phyloP scores from a whole-genome alignment of 2,329 filamentous ascomycete genomes.

The Epichloe typhina region DNA sequence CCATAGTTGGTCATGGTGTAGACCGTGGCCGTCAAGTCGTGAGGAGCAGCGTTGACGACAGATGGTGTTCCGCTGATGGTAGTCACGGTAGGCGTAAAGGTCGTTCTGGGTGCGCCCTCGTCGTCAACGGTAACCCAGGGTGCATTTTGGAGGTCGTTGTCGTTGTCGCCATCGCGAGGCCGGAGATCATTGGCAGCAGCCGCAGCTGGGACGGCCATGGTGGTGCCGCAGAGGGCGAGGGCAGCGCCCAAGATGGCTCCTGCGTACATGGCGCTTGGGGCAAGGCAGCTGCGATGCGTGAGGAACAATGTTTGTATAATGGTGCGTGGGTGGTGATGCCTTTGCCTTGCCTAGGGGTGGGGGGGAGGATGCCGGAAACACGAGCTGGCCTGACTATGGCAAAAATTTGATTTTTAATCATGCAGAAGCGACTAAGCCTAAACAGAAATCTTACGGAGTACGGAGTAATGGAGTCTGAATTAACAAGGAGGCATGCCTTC shows the following conservation, averaged over 20 bases:
- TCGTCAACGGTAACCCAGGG: conserved; percentile 40
- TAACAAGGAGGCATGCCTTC: too few species aligned
- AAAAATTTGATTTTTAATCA: too few species aligned
- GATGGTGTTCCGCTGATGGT: conserved; percentile 32
- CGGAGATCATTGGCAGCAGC: conserved; percentile 10
- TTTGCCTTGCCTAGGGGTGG: too few species aligned
- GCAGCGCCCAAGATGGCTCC: conserved; percentile 16
- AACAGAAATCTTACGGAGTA: too few species aligned
- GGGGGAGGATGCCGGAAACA: too few species aligned
- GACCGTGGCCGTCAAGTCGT: conserved; percentile 33
- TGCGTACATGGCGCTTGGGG: conserved; percentile 17
- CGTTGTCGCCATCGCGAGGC: conserved; percentile 11
- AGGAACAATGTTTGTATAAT: too few species aligned
- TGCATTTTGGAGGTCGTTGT: conserved; percentile 13
- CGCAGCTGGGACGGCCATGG: conserved; percentile 17
- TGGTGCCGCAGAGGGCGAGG: conserved; percentile 12
- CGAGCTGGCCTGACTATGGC: too few species aligned
- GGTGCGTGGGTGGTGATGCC: too few species aligned
- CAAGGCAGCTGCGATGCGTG: not conserved
- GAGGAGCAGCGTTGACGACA: conserved; percentile 25
- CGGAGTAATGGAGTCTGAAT: too few species aligned
- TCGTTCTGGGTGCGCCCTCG: conserved; percentile 29
- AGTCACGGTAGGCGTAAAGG: conserved; percentile 35
- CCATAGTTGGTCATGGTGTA: conserved; percentile 24
- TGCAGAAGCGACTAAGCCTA: too few species aligned